Base-by-base conservation (phyloP, 1,284 basidiomycete species). In the Tetrapyrgos nigripes region DNA sequence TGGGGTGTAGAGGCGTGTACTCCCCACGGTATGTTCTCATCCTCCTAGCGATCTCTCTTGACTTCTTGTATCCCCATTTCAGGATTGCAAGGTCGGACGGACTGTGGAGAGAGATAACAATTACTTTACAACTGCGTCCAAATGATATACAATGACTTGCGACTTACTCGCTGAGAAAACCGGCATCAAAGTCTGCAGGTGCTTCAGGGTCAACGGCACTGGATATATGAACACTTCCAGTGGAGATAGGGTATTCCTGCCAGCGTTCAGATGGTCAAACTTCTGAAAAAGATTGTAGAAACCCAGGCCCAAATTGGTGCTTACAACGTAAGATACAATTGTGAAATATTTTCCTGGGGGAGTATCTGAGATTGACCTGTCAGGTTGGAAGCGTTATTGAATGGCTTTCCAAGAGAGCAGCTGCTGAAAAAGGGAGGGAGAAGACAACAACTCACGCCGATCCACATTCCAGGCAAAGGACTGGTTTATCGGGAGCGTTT, bases 1-100 rank as follows among this genome's bases (percentile, higher is more conserved):
- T 23, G 0, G 84, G 83, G 55, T 83, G 79, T 21, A 52, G 33
- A 1, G 59, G 48, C 2, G 66, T 31, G 1, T 73, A 62, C 57
- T 84, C 83, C 2, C 83, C 83, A 1, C 76, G 70, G 66, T 76
- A 85, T 21, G 66, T 62, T 0, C 73, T 68, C 29, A 52, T 52
- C 5, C 50, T n/a, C 13, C 50, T n/a, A 40, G 50, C 50, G 17
- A 33, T 21, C 10, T 52, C 31, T 37, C 50, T 14, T 14, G 31
- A 37, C 13, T 52, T 37, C 21, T 52, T 52, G 50, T 52, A 52
- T 0, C 58, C 69, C 69, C 76, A 78, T 11, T 72, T 31, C 24
- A 58, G 28, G 14, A 45, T 50, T 9, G 66, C 51, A 11, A 53
- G 23, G n/a, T 58, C 57, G 3, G 51, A 43, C 14, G 28, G 26